Base-by-base conservation (phyloP, 1,284 basidiomycete genomes). In the Heimioporus retisporus region DNA sequence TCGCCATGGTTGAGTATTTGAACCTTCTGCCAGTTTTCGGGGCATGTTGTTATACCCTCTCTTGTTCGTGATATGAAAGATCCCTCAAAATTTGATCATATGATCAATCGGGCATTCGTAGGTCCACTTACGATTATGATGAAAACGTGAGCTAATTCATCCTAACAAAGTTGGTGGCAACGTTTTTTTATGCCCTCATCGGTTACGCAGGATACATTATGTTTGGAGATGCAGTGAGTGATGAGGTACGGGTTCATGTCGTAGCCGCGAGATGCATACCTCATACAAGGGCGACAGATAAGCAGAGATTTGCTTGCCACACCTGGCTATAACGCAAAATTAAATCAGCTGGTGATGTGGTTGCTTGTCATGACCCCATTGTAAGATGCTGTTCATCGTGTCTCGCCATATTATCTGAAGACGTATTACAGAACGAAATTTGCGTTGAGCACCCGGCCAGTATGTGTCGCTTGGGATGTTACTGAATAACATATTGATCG, bases 41-140 rank as follows among this genome's bases (percentile, higher is more conserved):
- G 96, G 2, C 97, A 99, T 78, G 94, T 96, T 16, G 95, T 97
- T 48, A 93, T 98, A 60, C 97, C 97, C 10, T 95, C 93, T 14
- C 80, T 99, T 19, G 95, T 94, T 16, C 86, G 91, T 70, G 97
- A 99, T 79, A 98, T 99, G 96, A 82, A 84, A 61, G 89, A 96
- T 72, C 96, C 96, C 2, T 83, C 86, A 53, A 84, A 92, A 69
- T 98, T 97, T 75, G 88, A 94, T 77, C 82, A 80, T 56, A 96
- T 97, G 92, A 93, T 95, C 70, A 89, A 94, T 72, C 89, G 88
- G 78, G 95, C 95, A n/a, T 97, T 94, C 72, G 88, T 90, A 73
- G 78, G 87, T 80, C 40, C 7, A 23, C 35, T 44, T 15, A 63
- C n/a, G 57, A 31, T 59, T 5, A n/a, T 15, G 25, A 58, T 21